Conservation (phyloP, 2,329 filamentous ascomycete genomes). For the Escovopsis sp. region DNA sequence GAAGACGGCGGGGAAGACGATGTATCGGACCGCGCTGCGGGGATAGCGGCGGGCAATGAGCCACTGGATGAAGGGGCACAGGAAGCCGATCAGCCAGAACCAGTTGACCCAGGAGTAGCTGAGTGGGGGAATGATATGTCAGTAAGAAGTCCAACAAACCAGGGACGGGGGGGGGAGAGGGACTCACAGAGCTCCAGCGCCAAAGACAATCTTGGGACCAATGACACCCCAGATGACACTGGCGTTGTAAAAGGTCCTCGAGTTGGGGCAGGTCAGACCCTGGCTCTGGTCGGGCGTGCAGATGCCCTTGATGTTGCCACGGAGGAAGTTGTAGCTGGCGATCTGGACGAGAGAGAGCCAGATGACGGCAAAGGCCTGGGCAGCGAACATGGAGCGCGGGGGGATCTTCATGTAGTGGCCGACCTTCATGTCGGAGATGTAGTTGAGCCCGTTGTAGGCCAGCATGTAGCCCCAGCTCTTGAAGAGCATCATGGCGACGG, state of each 20-base stretch:
- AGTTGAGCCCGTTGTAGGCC: conserved; percentile 29
- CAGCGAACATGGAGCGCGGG: conserved; percentile 31
- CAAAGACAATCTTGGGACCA: conserved; percentile 22
- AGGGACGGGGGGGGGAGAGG: background rate
- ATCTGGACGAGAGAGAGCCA: conserved; percentile 25
- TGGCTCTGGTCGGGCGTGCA: conserved; percentile 32
- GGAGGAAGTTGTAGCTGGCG: conserved; percentile 23
- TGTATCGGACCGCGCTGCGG: conserved; percentile 28
- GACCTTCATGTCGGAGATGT: conserved; percentile 34
- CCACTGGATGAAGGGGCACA: conserved; percentile 33
- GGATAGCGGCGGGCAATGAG: conserved; percentile 31
- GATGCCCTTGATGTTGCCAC: conserved; percentile 34
- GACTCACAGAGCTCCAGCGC: conserved; percentile 16
- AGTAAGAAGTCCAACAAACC: background rate
- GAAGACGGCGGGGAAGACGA: conserved; percentile 39
- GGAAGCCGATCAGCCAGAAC: conserved; percentile 39
- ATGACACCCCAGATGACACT: conserved; percentile 48
- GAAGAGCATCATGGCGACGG: conserved; percentile 35
- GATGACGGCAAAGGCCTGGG: conserved; percentile 25
- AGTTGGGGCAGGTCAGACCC: conserved; percentile 40
- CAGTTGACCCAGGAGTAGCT: conserved; percentile 33
- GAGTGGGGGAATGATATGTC: conserved; percentile 9
- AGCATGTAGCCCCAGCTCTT: conserved; percentile 32
- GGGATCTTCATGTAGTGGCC: conserved; percentile 39
- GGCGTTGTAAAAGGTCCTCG: conserved; percentile 43